Evolutionary conservation across 768 basidiomycete species (phyloP), one percentile per base, ranked within the genome.

Genomic region (Agrocybe pediades): DNA sequence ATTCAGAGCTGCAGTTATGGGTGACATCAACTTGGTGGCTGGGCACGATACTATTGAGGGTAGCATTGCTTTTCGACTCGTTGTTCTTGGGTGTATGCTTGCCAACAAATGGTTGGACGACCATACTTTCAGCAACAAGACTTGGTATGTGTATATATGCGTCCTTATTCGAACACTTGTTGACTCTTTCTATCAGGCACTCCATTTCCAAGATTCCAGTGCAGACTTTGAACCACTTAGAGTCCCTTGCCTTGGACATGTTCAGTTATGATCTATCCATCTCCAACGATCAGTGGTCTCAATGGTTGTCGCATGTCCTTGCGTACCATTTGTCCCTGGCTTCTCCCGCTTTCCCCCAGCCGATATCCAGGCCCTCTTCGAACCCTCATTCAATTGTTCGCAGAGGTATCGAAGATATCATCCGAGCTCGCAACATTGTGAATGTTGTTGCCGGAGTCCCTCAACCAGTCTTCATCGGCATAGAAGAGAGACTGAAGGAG

Each of bases 91-190:
- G 17, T 90, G 85, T 57, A 91, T 92, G 89, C 73, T 92, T 27
- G 88, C 90, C 17, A 92, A 92, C 68, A 92, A 92, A 71, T 92
- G 90, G 90, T 65, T 92, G 58, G 90, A 92, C 58, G 90, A 92
- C 61, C 90, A 92, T 63, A 92, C 90, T 0, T 92, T 92, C 69
- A 91, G 89, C 36, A 92, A 92, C 71, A 92, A 90, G 74, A 92
- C 90, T 49, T 92, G 90, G 90, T 90, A 67, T 55, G 84, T 66
- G n/a, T 24, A 19, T 25, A 26, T 50, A 41, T 36, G 33, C 26
- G 43, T 30, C 33, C 41, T 43, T 24, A 23, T 44, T 46, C 24
- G 16, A 33, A 46, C 19, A 48, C 27, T 41, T 48, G 17, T 46
- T 29, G 53, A 57, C 8, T 57, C 25, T 62, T 41, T 45, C 16